A percentile compares a stretch with the other conserved stretches of the same genome.
Evolutionary conservation across 2,329 filamentous ascomycete genomes (phyloP).

Genomic region (Kalaharituber pfeilii): DNA sequence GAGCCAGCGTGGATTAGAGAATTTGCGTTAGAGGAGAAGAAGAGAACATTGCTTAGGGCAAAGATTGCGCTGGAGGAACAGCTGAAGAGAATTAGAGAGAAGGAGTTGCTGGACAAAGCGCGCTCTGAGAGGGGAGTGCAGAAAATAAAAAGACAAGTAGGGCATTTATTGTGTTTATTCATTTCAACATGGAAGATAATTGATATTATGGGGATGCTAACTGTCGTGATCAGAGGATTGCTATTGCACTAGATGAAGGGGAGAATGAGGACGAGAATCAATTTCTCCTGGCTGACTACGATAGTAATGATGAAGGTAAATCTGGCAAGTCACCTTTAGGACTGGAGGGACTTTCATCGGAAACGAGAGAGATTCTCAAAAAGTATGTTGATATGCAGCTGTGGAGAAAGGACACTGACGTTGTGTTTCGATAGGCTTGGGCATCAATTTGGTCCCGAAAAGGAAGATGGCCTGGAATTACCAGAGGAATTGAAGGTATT

Average conservation of each 20-base stretch:
- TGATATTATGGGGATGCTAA: neutral
- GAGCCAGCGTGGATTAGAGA: conserved; percentile 77
- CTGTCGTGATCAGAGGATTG: conserved; percentile 11
- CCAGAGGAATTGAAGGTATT: conserved; percentile 51
- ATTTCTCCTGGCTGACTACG: conserved; percentile 61
- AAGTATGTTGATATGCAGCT: conserved; percentile 32
- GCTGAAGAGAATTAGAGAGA: conserved; percentile 46
- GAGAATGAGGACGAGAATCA: conserved; percentile 40
- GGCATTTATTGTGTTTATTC: neutral
- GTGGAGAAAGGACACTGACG: neutral
- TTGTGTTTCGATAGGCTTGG: neutral
- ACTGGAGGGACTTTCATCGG: conserved; percentile 44
- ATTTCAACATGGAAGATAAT: neutral
- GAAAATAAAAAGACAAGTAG: conserved; percentile 12
- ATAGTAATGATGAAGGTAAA: conserved; percentile 41
- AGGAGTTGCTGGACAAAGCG: conserved; percentile 41
- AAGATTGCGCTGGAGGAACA: conserved; percentile 60
- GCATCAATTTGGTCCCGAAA: conserved; percentile 11
- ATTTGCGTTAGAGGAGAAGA: conserved; percentile 51
- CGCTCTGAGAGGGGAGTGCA: conserved; percentile 30
- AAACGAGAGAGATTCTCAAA: conserved; percentile 57
- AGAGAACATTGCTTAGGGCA: conserved; percentile 45
- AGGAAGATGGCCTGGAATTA: conserved; percentile 34
- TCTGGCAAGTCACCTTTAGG: conserved; percentile 23
- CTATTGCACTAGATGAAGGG: conserved; percentile 11